These are phyloP conservation scores for Suillus americanus DNA, from an alignment of 768 basidiomycete species.

Conservation along the genomic window DNA sequence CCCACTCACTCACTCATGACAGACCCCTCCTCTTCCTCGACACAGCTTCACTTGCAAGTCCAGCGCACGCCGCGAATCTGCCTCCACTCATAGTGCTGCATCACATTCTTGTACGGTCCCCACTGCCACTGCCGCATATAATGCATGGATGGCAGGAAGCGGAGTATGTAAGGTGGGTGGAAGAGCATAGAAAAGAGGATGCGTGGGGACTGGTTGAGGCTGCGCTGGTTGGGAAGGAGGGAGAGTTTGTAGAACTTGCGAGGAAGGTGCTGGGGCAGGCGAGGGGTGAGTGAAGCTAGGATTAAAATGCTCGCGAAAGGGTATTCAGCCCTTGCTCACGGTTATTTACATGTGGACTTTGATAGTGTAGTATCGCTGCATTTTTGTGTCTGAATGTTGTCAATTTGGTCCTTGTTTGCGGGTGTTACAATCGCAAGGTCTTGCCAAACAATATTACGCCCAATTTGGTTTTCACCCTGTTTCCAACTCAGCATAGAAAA, in stretches of 20 bases:
- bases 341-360: neutral
- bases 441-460: neutral
- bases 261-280: slow-evolving; percentile 59
- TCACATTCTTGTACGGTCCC: slow-evolving; percentile 87
- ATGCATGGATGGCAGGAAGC: slow-evolving; percentile 93
- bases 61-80: slow-evolving; percentile 71
- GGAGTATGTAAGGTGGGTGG: slow-evolving; percentile 96
- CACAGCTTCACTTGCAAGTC: slow-evolving; percentile 62
- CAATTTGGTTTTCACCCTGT: neutral
- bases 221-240: slow-evolving; percentile 44
- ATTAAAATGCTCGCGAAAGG: neutral
- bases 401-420: neutral
- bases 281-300: slow-evolving; percentile 5
- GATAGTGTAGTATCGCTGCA: neutral
- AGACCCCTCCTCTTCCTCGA: slow-evolving; percentile 92
- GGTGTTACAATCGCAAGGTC: neutral
- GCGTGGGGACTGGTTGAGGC: slow-evolving; percentile 78
- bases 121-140: slow-evolving; percentile 82
- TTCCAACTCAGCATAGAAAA: neutral
- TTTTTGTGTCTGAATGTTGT: neutral
- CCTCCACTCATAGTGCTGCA: slow-evolving; percentile 88
- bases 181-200: slow-evolving; percentile 84
- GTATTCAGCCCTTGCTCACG: neutral
- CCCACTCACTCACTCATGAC: slow-evolving; percentile 2
- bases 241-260: slow-evolving; percentile 63